Evolutionary conservation across 768 basidiomycete species (phyloP), one percentile per base, ranked within the genome.

Genomic region (Amylocystis lapponica): DNA sequence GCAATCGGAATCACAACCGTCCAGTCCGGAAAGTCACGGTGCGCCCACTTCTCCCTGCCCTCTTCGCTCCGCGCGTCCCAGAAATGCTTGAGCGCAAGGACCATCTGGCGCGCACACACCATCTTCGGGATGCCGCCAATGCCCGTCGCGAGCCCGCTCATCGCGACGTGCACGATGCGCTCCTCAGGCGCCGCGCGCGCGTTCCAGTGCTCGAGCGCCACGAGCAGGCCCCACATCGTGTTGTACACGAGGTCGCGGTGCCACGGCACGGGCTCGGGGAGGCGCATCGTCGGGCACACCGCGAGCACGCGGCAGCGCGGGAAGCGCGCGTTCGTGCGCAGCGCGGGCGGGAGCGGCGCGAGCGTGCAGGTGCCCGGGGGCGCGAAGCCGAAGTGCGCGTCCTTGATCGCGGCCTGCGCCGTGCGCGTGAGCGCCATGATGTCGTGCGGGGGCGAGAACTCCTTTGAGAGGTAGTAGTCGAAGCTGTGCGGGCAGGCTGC

Each of bases 221-320:
- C 52, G 4, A 63, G 48, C 17, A 66, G 44, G 29, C 46, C 48
- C 66, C 62, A 66, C 55, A 61, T 59, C 14, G 48, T 54, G 34
- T 65, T 60, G 50, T 64, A 65, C 17, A 64, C 61, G 23, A 66
- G 51, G 41, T 63, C 64, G 23, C 51, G 47, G 27, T 65, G 56
- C 65, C 64, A 66, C 21, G 39, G 35, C 5, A 59, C 39, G 14
- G 52, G 46, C 16, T 47, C 47, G 19, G 63, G 63, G 26, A 46
- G 43, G 39, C 61, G 61, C 65, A 66, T 66, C 20, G 62, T 63
- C 4, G 61, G 65, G 20, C 56, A 49, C 26, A 66, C 50, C 5
- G 62, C 63, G n/a, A 66, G 59, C 47, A 5, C 53, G 23, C 31
- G 10, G 36, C 36, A 37, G 35, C 43, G 43, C 20, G 43, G 43